Evolutionary conservation across 805 yeast species (phyloP).

Genomic region (Ogataea pini): DNA sequence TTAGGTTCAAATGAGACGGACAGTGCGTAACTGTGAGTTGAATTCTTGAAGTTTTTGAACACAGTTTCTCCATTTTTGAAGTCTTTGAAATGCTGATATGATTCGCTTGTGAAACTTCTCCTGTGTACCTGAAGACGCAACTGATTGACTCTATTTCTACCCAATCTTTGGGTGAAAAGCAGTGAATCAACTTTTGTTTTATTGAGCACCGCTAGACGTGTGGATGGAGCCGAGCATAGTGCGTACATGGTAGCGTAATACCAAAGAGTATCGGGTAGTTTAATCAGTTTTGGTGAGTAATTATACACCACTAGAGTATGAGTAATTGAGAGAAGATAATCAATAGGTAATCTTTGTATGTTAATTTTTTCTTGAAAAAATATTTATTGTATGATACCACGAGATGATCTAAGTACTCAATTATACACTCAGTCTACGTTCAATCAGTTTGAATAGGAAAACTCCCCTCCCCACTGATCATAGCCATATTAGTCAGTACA

Average conservation of each 20-base stretch:
- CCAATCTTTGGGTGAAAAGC: neutral
- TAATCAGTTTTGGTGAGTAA: too few relatives aligned
- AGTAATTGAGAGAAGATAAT: too few relatives aligned
- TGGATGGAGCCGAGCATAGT: neutral
- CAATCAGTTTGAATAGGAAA: too few relatives aligned
- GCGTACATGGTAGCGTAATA: neutral
- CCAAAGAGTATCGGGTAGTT: too few relatives aligned
- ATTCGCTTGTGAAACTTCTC: conserved; percentile 26
- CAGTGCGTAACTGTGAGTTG: conserved; percentile 46
- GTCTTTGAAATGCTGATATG: conserved; percentile 27
- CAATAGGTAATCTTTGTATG: too few relatives aligned
- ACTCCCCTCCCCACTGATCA: too few relatives aligned
- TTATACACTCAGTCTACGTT: too few relatives aligned
- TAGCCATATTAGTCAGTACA: neutral
- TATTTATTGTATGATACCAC: too few relatives aligned
- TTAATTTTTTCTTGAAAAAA: too few relatives aligned
- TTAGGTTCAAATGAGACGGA: conserved; percentile 78
- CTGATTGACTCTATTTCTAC: neutral
- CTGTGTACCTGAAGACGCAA: conserved; percentile 4
- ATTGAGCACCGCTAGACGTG: neutral
- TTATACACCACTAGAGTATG: too few relatives aligned
- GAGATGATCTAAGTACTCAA: too few relatives aligned
- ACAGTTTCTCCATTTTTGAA: conserved; percentile 33
- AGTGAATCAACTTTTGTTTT: neutral
- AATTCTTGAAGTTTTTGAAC: conserved; percentile 26